Conservation (phyloP, 495 filamentous ascomycete genomes). For the Cryomyces minteri region DNA sequence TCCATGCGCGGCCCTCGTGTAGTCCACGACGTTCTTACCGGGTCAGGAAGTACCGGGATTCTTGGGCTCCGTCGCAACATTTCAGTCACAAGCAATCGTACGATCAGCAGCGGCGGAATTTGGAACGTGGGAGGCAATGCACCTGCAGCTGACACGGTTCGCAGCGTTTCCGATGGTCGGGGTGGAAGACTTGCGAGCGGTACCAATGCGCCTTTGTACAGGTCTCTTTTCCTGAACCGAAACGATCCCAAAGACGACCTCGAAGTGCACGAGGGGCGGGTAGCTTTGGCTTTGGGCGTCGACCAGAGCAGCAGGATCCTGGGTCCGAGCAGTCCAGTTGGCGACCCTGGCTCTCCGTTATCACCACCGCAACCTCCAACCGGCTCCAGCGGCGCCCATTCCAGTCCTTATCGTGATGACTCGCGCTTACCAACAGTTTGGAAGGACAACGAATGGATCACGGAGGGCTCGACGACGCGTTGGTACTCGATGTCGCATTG, state of each 20-base stretch:
- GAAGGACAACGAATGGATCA: slow-evolving; percentile 18
- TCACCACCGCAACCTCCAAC: neutral
- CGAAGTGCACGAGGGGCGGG: slow-evolving; percentile 51
- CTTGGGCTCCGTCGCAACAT: neutral
- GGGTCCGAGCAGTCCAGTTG: slow-evolving; percentile 6
- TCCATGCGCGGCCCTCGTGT: neutral
- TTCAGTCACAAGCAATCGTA: slow-evolving; percentile 2
- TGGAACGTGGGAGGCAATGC: slow-evolving; percentile 65
- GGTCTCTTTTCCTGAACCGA: slow-evolving; percentile 43
- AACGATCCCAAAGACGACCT: slow-evolving; percentile 36
- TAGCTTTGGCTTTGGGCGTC: slow-evolving; percentile 73
- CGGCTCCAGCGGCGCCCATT: neutral
- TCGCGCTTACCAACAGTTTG: slow-evolving; percentile 5
- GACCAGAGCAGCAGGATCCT: slow-evolving; percentile 47
- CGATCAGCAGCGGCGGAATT: slow-evolving; percentile 49
- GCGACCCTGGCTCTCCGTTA: neutral
- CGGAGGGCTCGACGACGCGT: neutral
- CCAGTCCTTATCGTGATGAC: neutral
- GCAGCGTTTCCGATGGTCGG: slow-evolving; percentile 37
- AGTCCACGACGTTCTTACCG: neutral
- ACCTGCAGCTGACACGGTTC: slow-evolving; percentile 26
- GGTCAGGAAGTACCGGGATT: neutral
- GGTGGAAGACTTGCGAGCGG: slow-evolving; percentile 46
- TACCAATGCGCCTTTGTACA: slow-evolving; percentile 57
- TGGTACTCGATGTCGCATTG: neutral